Conservation (phyloP, 1,284 basidiomycete species). For the Tetrapyrgos nigripes region DNA sequence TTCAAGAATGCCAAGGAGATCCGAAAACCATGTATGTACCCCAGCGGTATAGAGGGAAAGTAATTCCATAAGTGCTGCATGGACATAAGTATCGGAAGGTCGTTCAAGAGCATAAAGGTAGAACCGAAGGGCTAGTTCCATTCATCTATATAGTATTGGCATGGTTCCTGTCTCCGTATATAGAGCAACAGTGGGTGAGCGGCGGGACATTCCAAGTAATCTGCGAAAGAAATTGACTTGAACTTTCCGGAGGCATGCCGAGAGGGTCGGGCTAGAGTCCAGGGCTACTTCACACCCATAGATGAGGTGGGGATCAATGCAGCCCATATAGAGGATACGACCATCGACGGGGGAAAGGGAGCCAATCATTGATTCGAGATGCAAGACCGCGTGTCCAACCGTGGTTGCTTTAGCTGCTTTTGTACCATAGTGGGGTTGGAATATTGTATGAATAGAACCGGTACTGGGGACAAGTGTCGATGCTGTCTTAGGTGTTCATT, state of each 20-base stretch:
- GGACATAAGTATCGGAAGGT: not conserved
- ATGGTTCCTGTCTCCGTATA: no score
- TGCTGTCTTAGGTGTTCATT: no score
- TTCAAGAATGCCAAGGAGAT: not conserved
- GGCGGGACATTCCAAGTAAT: no score
- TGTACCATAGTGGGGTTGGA: not conserved
- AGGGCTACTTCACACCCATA: no score
- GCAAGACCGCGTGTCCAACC: constrained; percentile 1
- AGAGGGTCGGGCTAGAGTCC: no score
- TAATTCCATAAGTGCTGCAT: not conserved
- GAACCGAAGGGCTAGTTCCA: not conserved
- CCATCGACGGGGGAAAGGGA: not conserved
- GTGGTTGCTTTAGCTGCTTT: not conserved
- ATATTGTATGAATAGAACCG: no score
- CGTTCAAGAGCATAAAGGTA: not conserved
- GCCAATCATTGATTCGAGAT: constrained; percentile 7
- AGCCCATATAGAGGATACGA: constrained; percentile 4
- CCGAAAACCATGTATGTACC: not conserved
- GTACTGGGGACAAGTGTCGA: no score
- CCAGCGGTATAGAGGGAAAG: not conserved
- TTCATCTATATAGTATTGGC: not conserved
- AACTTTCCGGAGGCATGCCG: no score
- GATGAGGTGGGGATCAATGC: no score
- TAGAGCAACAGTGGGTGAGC: no score
- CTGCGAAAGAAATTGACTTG: no score